Conservation (phyloP, 2,329 filamentous ascomycete genomes). For the Aspergillus udagawae region DNA sequence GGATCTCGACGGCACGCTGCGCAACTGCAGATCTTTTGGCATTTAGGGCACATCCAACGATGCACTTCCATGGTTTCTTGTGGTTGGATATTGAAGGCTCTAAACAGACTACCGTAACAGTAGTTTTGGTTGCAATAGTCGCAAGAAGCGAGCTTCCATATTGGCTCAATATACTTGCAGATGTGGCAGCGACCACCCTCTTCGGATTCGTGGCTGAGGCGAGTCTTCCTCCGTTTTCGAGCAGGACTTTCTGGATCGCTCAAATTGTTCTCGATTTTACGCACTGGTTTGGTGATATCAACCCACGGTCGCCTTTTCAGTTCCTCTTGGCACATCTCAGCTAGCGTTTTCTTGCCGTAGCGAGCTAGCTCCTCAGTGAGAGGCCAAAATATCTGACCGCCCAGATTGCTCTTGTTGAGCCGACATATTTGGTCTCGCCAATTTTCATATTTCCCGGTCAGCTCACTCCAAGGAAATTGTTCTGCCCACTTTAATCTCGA, state of each 20-base stretch:
- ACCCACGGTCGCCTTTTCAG: slow-evolving; percentile 74
- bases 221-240: slow-evolving; percentile 61
- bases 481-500: slow-evolving; percentile 87
- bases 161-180: slow-evolving; percentile 73
- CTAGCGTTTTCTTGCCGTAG: slow-evolving; percentile 71
- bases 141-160: slow-evolving; percentile 82
- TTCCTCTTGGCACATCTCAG: slow-evolving; percentile 92
- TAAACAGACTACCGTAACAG: slow-evolving; percentile 89
- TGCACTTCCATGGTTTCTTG: slow-evolving; percentile 74
- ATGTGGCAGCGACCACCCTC: slow-evolving; percentile 68
- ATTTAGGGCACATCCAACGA: slow-evolving; percentile 86
- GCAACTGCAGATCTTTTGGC: slow-evolving; percentile 81
- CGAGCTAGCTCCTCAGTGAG: slow-evolving; percentile 66
- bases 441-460: slow-evolving; percentile 71
- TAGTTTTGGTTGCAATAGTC: slow-evolving; percentile 71
- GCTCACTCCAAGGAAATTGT: slow-evolving; percentile 80
- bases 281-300: slow-evolving; percentile 65
- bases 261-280: slow-evolving; percentile 31
- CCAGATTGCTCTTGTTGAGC: slow-evolving; percentile 59
- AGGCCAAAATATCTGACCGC: slow-evolving; percentile 53
- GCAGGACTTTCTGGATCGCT: slow-evolving; percentile 54
- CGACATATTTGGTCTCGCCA: slow-evolving; percentile 78
- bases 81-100: slow-evolving; percentile 87
- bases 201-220: slow-evolving; percentile 44
- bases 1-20: slow-evolving; percentile 67